Percentiles rank a stretch among this genome's conserved stretches.
Evolutionary conservation across 768 basidiomycete genomes (phyloP).

Genomic region (Mycena epipterygia): DNA sequence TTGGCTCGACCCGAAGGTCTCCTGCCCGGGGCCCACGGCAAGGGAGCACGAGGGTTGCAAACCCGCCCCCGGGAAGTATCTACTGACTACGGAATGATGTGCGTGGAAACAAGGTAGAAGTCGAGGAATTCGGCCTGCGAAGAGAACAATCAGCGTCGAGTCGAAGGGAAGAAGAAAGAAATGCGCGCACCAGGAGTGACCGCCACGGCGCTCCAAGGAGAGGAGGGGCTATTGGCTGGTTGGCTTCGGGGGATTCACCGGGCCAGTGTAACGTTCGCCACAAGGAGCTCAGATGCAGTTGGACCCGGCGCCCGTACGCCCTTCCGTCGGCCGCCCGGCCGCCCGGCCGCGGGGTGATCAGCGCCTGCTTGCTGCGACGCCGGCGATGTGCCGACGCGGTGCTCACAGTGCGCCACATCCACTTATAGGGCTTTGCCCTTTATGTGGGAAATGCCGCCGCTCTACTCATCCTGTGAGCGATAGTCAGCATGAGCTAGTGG

Average conservation of each 20-base stretch:
- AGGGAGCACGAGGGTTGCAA: not conserved
- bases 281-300: too few relatives aligned
- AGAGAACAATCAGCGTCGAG: too few relatives aligned
- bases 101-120: too few relatives aligned
- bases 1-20: constrained; percentile 16
- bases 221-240: too few relatives aligned
- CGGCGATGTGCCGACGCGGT: not conserved
- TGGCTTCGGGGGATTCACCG: too few relatives aligned
- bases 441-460: not conserved
- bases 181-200: too few relatives aligned
- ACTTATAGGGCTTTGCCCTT: not conserved
- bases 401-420: constrained; percentile 3
- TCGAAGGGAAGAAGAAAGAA: too few relatives aligned
- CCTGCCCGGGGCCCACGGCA: constrained; percentile 6
- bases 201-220: too few relatives aligned
- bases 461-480: not conserved
- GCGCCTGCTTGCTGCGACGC: constrained; percentile 8
- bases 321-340: constrained; percentile 20
- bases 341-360: constrained; percentile 1
- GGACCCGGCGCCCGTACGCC: constrained; percentile 4
- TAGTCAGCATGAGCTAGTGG: not conserved
- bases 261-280: not conserved
- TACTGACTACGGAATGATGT: too few relatives aligned
- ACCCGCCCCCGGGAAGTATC: constrained; percentile 10
- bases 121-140: too few relatives aligned